Conservation (phyloP, 768 basidiomycete genomes). For the Mycena belliarum region DNA sequence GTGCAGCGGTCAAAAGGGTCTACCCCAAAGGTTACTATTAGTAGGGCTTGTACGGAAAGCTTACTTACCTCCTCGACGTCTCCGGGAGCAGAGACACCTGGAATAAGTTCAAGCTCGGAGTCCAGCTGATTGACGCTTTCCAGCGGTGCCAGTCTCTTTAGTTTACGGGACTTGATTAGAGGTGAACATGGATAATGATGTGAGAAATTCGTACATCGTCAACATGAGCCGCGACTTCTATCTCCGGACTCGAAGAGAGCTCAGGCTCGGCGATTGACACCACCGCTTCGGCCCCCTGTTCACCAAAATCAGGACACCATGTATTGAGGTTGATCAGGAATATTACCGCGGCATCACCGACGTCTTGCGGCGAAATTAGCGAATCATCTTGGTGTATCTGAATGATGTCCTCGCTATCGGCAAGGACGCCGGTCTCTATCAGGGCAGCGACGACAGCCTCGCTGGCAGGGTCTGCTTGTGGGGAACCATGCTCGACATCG, state of each 20-base stretch:
- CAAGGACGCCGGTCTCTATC: constrained; percentile 15
- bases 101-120: too few relatives aligned
- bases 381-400: background rate
- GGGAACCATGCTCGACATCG: constrained; percentile 18
- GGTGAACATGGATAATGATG: too few relatives aligned
- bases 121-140: background rate
- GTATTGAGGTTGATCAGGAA: too few relatives aligned
- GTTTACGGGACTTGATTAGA: too few relatives aligned
- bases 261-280: too few relatives aligned
- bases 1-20: constrained; percentile 1
- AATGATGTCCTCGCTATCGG: background rate
- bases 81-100: background rate
- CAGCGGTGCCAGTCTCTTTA: too few relatives aligned
- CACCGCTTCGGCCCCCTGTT: too few relatives aligned
- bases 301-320: too few relatives aligned
- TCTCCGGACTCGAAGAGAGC: background rate
- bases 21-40: background rate
- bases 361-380: background rate
- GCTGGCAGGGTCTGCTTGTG: constrained; percentile 4
- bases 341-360: too few relatives aligned
- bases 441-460: constrained; percentile 20
- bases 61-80: constrained; percentile 1
- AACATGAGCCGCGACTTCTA: background rate
- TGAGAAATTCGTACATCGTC: too few relatives aligned
- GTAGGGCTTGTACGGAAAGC: background rate